Base-by-base conservation (phyloP, 805 yeast species). In the Ascoidea rubescens region DNA sequence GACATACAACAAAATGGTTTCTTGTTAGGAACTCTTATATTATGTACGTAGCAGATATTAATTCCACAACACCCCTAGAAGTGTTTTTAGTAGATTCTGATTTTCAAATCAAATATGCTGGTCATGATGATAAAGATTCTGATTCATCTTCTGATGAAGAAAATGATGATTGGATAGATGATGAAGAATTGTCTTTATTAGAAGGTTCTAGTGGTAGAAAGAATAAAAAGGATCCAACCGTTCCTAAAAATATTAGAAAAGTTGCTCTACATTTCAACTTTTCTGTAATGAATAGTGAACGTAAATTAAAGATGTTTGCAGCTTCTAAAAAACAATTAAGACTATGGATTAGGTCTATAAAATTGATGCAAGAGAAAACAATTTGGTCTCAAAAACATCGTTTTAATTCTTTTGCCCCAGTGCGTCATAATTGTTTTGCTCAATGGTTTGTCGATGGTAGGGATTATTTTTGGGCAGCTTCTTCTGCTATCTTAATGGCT, bases 401-500 rank as follows among this genome's bases (percentile, higher is more conserved):
- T 55, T 95, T 95, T 67, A 80, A 73, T 5, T 86, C 96, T 51
- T 95, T 87, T 75, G 96, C 98, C 0, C 99, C 99, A 0, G 80
- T 91, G 0, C 71, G 99, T 57, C 66, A 79, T 28, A 80, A 88
- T 58, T 87, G 87, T 53, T 86, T 79, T 68, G 96, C 96, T 10
- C 96, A 93, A 64, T 91, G 96, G 93, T 82, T 93, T 69, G 98
- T 93, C 4, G 99, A 93, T 67, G 96, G 85, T 4, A 74, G 99
- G 61, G 99, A 93, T 66, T 87, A 93, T 65, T 84, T 88, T 70
- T 93, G 98, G 97, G 95, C 97, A 1, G 81, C 89, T 2, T 85
- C 96, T 33, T 81, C 89, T 8, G 99, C 98, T 0, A 71, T 93
- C 52, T 88, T 85, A 58, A 83, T 87, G 86, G 98, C 99, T 0